These are phyloP conservation scores for Mediolabrus comicus DNA, from an alignment of 108 stramenopile species.

Conservation along the genomic window DNA sequence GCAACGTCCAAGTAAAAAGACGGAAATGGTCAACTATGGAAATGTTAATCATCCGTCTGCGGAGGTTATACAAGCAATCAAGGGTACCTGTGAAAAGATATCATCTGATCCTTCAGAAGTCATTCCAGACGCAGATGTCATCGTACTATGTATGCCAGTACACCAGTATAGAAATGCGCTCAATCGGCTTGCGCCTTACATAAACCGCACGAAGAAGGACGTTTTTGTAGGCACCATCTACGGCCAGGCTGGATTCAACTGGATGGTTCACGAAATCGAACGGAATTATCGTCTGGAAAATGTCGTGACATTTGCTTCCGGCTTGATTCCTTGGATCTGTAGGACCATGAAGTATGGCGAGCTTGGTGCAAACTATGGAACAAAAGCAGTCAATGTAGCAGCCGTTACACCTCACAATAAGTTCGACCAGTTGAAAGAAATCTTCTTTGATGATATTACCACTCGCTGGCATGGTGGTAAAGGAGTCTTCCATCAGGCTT, in stretches of 20 bases:
- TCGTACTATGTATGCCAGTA: slow-evolving; percentile 55
- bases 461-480: slow-evolving; percentile 15
- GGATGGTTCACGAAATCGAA: slow-evolving; percentile 60
- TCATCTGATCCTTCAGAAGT: slow-evolving; percentile 48
- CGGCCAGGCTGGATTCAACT: slow-evolving; percentile 57
- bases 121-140: slow-evolving; percentile 51
- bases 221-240: slow-evolving; percentile 55
- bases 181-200: slow-evolving; percentile 42
- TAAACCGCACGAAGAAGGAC: slow-evolving; percentile 38
- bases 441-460: slow-evolving; percentile 45
- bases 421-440: slow-evolving; percentile 39
- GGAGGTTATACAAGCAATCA: slow-evolving; percentile 19
- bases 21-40: slow-evolving; percentile 20
- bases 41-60: slow-evolving; percentile 25
- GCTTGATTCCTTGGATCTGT: slow-evolving; percentile 59
- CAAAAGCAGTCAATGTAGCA: slow-evolving; percentile 36
- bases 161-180: slow-evolving; percentile 45
- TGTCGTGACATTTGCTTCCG: slow-evolving; percentile 44
- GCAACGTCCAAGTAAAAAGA: slow-evolving; percentile 31
- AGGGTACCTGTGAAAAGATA: slow-evolving; percentile 30
- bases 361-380: slow-evolving; percentile 41
- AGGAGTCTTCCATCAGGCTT: slow-evolving; percentile 46
- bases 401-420: slow-evolving; percentile 42
- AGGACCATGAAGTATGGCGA: slow-evolving; percentile 41
- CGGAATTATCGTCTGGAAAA: slow-evolving; percentile 22